phyloP scores from a whole-genome alignment of 1,284 basidiomycete species.

The Papiliotrema fonsecae region DNA sequence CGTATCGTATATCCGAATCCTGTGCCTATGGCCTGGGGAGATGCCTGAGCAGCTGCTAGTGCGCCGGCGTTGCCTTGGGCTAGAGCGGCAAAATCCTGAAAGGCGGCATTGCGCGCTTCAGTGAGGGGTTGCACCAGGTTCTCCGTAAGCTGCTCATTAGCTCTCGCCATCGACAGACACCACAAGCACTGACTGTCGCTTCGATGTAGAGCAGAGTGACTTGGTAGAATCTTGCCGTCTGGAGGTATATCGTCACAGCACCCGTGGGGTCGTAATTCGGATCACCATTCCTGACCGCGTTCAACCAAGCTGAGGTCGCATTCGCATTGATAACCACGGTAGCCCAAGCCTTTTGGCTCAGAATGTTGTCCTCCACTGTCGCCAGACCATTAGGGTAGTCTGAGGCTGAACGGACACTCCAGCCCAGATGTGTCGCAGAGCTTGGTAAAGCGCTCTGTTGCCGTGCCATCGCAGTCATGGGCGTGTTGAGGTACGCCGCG shows the following conservation, averaged over 20 bases:
- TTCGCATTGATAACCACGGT: slow-evolving; percentile 37
- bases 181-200: slow-evolving; percentile 21
- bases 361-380: slow-evolving; percentile 24
- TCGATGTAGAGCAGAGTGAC: slow-evolving; percentile 34
- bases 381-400: slow-evolving; percentile 29
- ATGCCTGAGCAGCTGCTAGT: slow-evolving; percentile 12
- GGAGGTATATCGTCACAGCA: slow-evolving; percentile 32
- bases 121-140: slow-evolving; percentile 5
- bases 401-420: slow-evolving; percentile 18
- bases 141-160: not conserved
- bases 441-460: slow-evolving; percentile 8
- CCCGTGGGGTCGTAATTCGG: slow-evolving; percentile 37
- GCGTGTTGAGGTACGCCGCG: slow-evolving; percentile 15
- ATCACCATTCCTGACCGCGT: slow-evolving; percentile 30
- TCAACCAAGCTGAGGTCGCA: slow-evolving; percentile 26
- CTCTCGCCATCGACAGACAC: not conserved
- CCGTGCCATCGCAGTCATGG: slow-evolving; percentile 14
- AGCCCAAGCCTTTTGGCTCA: slow-evolving; percentile 32
- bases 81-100: slow-evolving; percentile 12
- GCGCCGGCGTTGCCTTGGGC: slow-evolving; percentile 10
- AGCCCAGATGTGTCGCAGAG: slow-evolving; percentile 27
- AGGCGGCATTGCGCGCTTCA: slow-evolving; percentile 16
- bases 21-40: slow-evolving; percentile 35
- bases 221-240: slow-evolving; percentile 39
- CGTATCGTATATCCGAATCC: slow-evolving; percentile 32